phyloP scores from a whole-genome alignment of 768 basidiomycete species.

The Lyophyllum semitale region DNA sequence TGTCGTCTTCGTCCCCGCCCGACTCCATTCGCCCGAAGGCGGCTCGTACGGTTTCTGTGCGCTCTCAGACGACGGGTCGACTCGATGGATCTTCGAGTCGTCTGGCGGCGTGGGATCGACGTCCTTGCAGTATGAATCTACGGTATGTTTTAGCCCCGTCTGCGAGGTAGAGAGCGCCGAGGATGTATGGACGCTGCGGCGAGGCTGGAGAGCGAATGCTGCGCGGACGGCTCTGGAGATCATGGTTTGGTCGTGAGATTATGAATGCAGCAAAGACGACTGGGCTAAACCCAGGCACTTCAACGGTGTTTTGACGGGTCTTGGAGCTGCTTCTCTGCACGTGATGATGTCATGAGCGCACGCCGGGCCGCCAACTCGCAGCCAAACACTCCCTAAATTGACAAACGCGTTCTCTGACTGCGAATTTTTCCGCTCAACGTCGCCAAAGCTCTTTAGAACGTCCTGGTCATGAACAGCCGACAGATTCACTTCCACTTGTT shows the following conservation, averaged over 20 bases:
- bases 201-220: slow-evolving; percentile 1
- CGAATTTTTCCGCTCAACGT: slow-evolving; percentile 4
- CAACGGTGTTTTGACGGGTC: neutral
- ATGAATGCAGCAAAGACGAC: neutral
- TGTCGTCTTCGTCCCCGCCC: slow-evolving; percentile 38
- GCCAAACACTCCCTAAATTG: neutral
- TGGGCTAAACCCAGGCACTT: neutral
- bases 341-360: slow-evolving; percentile 12
- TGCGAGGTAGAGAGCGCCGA: neutral
- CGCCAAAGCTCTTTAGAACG: slow-evolving; percentile 24
- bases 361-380: neutral
- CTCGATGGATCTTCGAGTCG: slow-evolving; percentile 43
- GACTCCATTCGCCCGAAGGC: slow-evolving; percentile 47
- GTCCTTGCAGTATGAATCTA: slow-evolving; percentile 51
- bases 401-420: slow-evolving; percentile 8
- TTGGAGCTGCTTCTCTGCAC: slow-evolving; percentile 3
- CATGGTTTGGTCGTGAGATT: slow-evolving; percentile 8
- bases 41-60: slow-evolving; percentile 52
- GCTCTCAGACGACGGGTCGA: slow-evolving; percentile 44
- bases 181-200: slow-evolving; percentile 5
- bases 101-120: slow-evolving; percentile 43
- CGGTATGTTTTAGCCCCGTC: slow-evolving; percentile 24
- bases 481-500: no score
- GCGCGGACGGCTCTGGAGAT: slow-evolving; percentile 8
- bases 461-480: no score